Evolutionary conservation across 1,284 basidiomycete species (phyloP).

Genomic region (Mycena citricolor): DNA sequence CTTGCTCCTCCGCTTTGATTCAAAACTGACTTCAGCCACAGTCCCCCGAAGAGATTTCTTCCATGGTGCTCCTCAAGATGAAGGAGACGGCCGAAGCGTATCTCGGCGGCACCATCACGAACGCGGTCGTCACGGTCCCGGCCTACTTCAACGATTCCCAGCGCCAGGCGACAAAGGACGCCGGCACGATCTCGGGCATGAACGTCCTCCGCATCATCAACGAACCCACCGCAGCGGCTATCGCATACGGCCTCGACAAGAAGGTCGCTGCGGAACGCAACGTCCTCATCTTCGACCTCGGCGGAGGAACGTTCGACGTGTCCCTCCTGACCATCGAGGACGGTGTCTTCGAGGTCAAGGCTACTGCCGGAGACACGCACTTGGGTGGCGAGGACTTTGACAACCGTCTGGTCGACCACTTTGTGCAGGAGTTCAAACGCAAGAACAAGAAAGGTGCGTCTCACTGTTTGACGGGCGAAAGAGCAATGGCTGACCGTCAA

Average conservation of each 20-base stretch:
- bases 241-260: constrained; percentile 69
- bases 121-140: constrained; percentile 48
- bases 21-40: constrained; percentile 11
- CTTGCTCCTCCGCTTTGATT: constrained; percentile 29
- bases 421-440: constrained; percentile 67
- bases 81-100: constrained; percentile 86
- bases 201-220: constrained; percentile 65
- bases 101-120: constrained; percentile 52
- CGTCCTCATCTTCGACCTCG: constrained; percentile 79
- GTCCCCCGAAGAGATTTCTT: constrained; percentile 47
- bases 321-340: constrained; percentile 68
- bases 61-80: constrained; percentile 85
- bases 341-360: constrained; percentile 70
- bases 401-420: constrained; percentile 78
- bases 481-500: constrained; percentile 9
- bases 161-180: constrained; percentile 78
- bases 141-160: constrained; percentile 67
- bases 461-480: constrained; percentile 1
- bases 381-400: constrained; percentile 84
- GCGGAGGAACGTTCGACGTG: constrained; percentile 76
- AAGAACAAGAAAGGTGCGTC: constrained; percentile 86
- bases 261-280: constrained; percentile 57
- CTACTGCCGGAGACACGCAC: constrained; percentile 71
- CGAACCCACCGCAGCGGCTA: constrained; percentile 51
- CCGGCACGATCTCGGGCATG: constrained; percentile 66